phyloP scores from a whole-genome alignment of 306 rosid genomes.

The Notholithocarpus densiflorus region DNA sequence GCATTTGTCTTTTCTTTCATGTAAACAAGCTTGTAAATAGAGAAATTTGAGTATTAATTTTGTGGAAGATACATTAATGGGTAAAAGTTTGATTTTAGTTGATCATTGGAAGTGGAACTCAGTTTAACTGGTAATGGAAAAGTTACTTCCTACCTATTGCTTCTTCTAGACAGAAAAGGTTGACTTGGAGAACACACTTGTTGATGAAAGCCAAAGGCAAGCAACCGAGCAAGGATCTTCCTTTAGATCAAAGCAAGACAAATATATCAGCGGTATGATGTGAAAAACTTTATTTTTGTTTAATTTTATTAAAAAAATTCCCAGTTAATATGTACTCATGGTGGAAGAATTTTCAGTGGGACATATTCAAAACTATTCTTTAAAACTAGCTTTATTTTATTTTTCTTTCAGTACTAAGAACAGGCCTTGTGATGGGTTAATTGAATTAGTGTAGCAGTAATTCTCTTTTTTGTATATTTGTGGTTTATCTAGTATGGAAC shows the following conservation, averaged over 20 bases:
- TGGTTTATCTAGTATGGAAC: too few species aligned
- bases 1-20: background rate
- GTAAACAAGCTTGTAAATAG: background rate
- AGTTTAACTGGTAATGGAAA: background rate
- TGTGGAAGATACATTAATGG: background rate
- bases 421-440: too few species aligned
- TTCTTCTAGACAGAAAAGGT: conserved; percentile 82
- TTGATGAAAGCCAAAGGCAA: conserved; percentile 69
- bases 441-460: too few species aligned
- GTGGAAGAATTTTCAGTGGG: background rate
- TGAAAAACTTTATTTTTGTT: background rate
- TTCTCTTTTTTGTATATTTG: too few species aligned
- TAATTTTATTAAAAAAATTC: background rate
- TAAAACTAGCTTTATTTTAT: too few species aligned
- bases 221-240: conserved; percentile 42
- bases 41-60: background rate
- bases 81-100: background rate
- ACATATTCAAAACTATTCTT: background rate
- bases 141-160: conserved; percentile 11
- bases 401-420: too few species aligned
- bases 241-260: conserved; percentile 45
- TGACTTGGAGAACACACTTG: conserved; percentile 89
- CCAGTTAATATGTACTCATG: background rate
- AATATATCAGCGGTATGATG: conserved; percentile 54
- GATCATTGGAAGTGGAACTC: background rate